A percentile compares a stretch with the other conserved stretches of the same genome.
Conservation (phyloP, 371 early-diverging fungal species). For the Rhizopus sp. region DNA sequence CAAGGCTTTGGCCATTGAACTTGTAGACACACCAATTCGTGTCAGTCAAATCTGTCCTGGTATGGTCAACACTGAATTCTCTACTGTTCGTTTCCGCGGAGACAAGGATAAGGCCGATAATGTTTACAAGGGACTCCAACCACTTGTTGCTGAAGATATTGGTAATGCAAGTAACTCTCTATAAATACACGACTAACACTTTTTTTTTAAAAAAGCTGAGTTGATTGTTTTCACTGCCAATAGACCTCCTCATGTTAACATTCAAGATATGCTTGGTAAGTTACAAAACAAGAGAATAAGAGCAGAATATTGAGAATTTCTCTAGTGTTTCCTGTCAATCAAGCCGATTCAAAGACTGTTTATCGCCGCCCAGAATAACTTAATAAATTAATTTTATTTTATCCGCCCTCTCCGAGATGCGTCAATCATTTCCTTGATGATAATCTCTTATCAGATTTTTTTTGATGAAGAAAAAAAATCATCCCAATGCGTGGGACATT, state of each 20-base stretch:
- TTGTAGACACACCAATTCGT: conserved; percentile 75
- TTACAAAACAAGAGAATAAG: not conserved
- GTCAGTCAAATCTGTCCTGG: conserved; percentile 79
- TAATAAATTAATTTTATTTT: not conserved
- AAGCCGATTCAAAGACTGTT: conserved; percentile 65
- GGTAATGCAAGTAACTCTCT: conserved; percentile 24
- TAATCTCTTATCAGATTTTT: no score
- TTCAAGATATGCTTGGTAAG: conserved; percentile 69
- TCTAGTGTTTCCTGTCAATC: conserved; percentile 70
- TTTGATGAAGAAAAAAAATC: no score
- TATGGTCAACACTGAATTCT: conserved; percentile 93
- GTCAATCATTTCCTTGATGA: no score
- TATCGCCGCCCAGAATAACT: conserved; percentile 32
- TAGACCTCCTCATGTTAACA: conserved; percentile 81
- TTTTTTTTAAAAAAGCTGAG: conserved; percentile 59
- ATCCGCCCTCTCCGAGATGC: not conserved
- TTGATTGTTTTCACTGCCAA: conserved; percentile 83
- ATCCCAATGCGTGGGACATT: no score
- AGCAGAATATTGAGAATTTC: not conserved
- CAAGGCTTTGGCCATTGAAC: conserved; percentile 75
- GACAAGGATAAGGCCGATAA: conserved; percentile 78
- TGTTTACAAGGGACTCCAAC: conserved; percentile 80
- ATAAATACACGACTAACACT: not conserved
- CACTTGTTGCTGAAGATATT: conserved; percentile 72
- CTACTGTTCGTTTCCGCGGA: conserved; percentile 80